These are phyloP conservation scores for Podila clonocystis DNA, from an alignment of 192 early-diverging fungal species.

Conservation along the genomic window DNA sequence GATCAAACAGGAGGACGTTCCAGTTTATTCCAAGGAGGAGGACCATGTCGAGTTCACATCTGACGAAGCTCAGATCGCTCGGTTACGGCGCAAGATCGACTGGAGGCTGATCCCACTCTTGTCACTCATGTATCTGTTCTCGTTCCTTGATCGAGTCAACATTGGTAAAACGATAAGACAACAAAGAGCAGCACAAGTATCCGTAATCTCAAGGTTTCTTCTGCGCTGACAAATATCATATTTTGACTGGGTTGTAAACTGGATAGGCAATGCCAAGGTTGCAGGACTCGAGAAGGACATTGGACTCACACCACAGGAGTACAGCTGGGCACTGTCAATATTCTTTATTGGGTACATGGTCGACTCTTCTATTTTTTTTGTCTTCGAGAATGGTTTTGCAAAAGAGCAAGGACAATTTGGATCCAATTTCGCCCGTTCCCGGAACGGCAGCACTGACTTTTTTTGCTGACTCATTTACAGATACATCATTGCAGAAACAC, in stretches of 20 bases:
- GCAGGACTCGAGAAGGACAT: constrained; percentile 58
- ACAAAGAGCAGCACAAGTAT: not conserved
- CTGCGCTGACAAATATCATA: not conserved
- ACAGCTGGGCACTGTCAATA: constrained; percentile 69
- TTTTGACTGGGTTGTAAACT: not conserved
- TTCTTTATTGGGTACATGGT: constrained; percentile 64
- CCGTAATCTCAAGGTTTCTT: not conserved
- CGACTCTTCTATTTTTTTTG: not conserved
- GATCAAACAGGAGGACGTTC: no score
- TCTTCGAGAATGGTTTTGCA: not conserved
- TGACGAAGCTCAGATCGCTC: constrained; percentile 7
- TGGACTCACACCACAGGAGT: constrained; percentile 53
- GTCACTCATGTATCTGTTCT: constrained; percentile 72
- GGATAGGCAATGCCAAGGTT: constrained; percentile 65
- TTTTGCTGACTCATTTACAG: constrained; percentile 3
- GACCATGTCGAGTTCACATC: not conserved
- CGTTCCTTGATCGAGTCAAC: constrained; percentile 78
- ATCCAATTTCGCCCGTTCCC: not conserved
- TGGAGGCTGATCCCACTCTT: constrained; percentile 70
- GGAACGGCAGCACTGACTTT: not conserved
- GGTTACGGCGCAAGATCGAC: constrained; percentile 69
- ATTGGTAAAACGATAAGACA: constrained; percentile 53
- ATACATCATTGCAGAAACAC: constrained; percentile 7
- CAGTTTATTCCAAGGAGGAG: not conserved
- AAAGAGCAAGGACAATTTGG: no score